Evolutionary conservation across 164 flowering plant species (phyloP), one percentile per base, ranked within the genome.

Genomic region (Vitis rupestris): DNA sequence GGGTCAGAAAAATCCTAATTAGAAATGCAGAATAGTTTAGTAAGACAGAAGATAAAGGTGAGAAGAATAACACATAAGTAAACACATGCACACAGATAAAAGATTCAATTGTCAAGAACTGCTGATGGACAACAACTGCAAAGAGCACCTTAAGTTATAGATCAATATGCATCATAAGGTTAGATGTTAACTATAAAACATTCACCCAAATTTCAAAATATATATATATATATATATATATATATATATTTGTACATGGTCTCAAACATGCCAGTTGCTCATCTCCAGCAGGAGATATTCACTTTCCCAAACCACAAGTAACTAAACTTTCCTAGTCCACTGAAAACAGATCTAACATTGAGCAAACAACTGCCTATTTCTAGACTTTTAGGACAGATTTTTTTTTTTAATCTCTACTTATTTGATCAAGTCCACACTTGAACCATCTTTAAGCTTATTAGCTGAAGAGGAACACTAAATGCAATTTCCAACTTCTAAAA

Each of bases 1-100:
- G 77, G 68, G 61, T 77, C 78, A 59, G 84, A 68, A 15, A 72
- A 59, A 69, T 77, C 97, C 97, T 93, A 78, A 61, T 66, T 17
- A 48, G n/a, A 75, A 64, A 71, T 14, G 13, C 1, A 8, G 61
- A 37, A 50, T 14, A 56, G 4, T 49, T 66, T 19, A 66, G 53
- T 37, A 37, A 37, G 44, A 37, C 7, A 3, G 14, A 13, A 66
- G 59, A 44, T 15, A 17, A 31, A 59, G 61, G 14, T 7, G n/a
- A 1, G 13, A 59, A 27, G 47, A 27, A 53, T 8, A 16, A 27
- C 29, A 23, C 9, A 27, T 44, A 66, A 70, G 19, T 8, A 53
- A 19, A 54, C 12, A 49, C n/a, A 15, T 11, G 53, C 59, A 54
- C 27, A 63, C 2, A 63, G 4, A 17, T 11, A 59, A 2, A 29